Evolutionary conservation across 257 asterid species (phyloP).

Genomic region (Solanum boliviense): DNA sequence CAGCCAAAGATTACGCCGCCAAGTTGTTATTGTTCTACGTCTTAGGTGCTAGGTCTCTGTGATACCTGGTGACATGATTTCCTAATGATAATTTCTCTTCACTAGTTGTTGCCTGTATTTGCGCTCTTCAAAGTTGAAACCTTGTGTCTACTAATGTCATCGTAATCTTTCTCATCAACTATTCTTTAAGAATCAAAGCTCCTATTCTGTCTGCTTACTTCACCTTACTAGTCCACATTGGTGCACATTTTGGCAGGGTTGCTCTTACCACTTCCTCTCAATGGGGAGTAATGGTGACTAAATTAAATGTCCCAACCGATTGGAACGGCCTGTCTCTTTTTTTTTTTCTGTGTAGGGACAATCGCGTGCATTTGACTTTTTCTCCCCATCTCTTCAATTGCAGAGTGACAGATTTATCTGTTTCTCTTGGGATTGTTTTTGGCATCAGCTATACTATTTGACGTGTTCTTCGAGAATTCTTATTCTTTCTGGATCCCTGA

Average conservation of each 20-base stretch:
- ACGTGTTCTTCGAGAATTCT: conserved; percentile 73
- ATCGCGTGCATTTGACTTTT: not conserved
- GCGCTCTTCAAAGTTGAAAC: not conserved
- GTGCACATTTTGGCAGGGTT: conserved; percentile 40
- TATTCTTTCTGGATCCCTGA: conserved; percentile 94
- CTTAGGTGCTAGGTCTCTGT: not conserved
- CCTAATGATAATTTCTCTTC: not conserved
- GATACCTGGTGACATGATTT: not conserved
- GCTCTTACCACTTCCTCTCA: conserved; percentile 65
- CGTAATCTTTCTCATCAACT: not conserved
- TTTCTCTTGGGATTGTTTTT: conserved; percentile 67
- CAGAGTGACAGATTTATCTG: conserved; percentile 93
- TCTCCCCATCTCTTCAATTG: conserved; percentile 5
- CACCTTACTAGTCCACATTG: not conserved
- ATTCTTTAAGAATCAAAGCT: not conserved
- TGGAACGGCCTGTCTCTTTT: conserved; percentile 72
- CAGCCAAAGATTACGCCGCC: conserved; percentile 37
- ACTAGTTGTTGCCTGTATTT: not conserved
- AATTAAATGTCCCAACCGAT: conserved; percentile 76
- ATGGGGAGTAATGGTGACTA: conserved; percentile 83
- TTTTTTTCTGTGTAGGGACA: not conserved
- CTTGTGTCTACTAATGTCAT: not conserved
- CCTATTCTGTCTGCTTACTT: not conserved
- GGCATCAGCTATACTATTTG: conserved; percentile 69
- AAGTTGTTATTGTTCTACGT: conserved; percentile 1